These are phyloP conservation scores for Murraya paniculata DNA, from an alignment of 345 rosid genomes.

Conservation along the genomic window DNA sequence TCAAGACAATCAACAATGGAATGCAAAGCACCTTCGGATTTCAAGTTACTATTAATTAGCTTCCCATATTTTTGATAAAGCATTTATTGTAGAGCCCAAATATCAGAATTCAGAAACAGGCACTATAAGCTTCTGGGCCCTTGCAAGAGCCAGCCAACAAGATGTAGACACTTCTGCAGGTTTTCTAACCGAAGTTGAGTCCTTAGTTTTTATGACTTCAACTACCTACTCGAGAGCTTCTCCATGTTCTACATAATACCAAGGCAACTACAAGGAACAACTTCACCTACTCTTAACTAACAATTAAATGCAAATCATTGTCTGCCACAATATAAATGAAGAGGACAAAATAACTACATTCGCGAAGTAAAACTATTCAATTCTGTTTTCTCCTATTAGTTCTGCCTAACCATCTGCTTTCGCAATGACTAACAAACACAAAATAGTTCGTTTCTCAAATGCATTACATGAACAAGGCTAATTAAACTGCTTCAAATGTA, in stretches of 20 bases:
- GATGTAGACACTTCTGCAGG: background rate
- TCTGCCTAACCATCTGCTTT: background rate
- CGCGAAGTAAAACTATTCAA: background rate
- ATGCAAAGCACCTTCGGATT: background rate
- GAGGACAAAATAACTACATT: background rate
- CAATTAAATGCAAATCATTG: slow-evolving; percentile 8
- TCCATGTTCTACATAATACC: background rate
- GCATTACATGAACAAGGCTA: background rate
- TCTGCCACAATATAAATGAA: slow-evolving; percentile 1
- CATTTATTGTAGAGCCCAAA: background rate
- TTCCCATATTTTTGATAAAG: background rate
- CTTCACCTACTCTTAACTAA: background rate
- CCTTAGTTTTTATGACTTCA: background rate
- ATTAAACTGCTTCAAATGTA: background rate
- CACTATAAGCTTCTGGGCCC: background rate
- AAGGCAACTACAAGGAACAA: background rate
- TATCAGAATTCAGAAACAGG: background rate
- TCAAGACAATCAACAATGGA: background rate
- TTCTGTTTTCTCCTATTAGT: background rate
- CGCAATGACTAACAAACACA: background rate
- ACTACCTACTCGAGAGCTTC: background rate
- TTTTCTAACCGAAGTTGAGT: background rate
- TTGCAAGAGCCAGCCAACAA: background rate
- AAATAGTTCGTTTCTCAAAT: background rate
- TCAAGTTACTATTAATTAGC: background rate